These are phyloP conservation scores for Plasmopara muralis DNA, from an alignment of 352 stramenopile species.

Conservation along the genomic window DNA sequence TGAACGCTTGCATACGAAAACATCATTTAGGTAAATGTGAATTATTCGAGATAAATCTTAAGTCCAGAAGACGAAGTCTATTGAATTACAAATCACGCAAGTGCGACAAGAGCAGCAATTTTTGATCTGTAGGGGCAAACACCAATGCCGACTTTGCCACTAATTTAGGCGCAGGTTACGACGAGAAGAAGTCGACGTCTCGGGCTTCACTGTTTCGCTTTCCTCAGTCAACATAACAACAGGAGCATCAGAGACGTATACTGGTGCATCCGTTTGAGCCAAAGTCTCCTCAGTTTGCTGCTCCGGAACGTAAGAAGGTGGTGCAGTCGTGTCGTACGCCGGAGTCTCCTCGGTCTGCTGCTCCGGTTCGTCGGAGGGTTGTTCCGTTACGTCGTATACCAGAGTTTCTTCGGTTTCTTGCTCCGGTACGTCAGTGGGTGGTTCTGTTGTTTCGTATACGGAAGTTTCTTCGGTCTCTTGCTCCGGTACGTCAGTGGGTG, in stretches of 20 bases:
- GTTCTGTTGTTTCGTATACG: background rate
- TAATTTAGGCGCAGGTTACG: too few relatives aligned
- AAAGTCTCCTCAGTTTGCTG: constrained; percentile 1
- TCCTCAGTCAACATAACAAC: background rate
- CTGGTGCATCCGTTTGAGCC: constrained; percentile 3
- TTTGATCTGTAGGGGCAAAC: too few relatives aligned
- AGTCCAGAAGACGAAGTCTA: too few relatives aligned
- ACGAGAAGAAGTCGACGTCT: background rate
- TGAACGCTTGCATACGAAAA: too few relatives aligned
- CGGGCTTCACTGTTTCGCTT: background rate
- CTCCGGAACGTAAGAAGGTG: constrained; percentile 1
- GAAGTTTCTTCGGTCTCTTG: constrained; percentile 2
- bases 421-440: background rate
- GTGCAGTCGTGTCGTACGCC: background rate
- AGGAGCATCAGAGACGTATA: constrained; percentile 1
- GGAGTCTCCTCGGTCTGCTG: constrained; percentile 4
- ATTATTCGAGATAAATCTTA: too few relatives aligned
- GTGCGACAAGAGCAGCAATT: too few relatives aligned
- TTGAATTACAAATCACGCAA: too few relatives aligned
- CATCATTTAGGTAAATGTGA: too few relatives aligned
- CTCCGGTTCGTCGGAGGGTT: background rate
- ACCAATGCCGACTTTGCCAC: too few relatives aligned
- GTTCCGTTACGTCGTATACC: background rate
- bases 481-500: background rate
- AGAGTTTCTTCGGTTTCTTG: background rate